These are phyloP conservation scores for Leptosphaerulina australis DNA, from an alignment of 2,329 filamentous ascomycete genomes.

Conservation along the genomic window DNA sequence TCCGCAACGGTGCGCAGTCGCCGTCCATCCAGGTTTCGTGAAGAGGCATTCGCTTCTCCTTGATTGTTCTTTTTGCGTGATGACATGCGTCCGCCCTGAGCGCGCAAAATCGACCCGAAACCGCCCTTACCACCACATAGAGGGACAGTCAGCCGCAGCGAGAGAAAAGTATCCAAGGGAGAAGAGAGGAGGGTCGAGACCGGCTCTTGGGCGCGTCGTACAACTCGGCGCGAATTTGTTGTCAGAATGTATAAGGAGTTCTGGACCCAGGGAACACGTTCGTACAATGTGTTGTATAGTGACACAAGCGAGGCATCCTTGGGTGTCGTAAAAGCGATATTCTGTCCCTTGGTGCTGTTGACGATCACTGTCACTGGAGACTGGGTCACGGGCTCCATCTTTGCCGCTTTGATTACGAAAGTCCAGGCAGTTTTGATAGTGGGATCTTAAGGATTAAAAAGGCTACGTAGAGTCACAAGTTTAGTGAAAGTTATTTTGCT, in stretches of 20 bases:
- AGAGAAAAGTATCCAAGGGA: constrained; percentile 71
- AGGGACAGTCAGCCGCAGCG: constrained; percentile 78
- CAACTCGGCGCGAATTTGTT: constrained; percentile 76
- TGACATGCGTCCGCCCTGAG: constrained; percentile 97
- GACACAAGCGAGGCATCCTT: constrained; percentile 70
- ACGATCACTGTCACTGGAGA: constrained; percentile 67
- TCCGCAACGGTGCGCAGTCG: constrained; percentile 90
- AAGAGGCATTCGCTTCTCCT: constrained; percentile 85
- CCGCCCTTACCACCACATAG: constrained; percentile 95
- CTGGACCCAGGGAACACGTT: constrained; percentile 63
- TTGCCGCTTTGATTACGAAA: no score
- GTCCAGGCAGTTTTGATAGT: no score
- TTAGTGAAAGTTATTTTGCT: neutral
- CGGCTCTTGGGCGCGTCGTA: constrained; percentile 61
- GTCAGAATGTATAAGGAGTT: constrained; percentile 74
- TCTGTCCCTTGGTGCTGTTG: constrained; percentile 81
- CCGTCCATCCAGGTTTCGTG: constrained; percentile 89
- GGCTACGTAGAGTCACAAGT: no score
- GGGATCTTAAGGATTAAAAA: no score
- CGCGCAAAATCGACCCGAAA: constrained; percentile 95
- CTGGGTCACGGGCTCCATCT: constrained; percentile 33
- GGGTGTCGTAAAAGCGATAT: constrained; percentile 79
- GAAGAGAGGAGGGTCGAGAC: constrained; percentile 67
- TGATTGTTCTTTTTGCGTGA: constrained; percentile 87
- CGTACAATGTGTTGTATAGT: constrained; percentile 67